Evolutionary conservation across 2,329 filamentous ascomycete species (phyloP), one percentile per base, ranked within the genome.

Genomic region (Pezicula neosporulosa): DNA sequence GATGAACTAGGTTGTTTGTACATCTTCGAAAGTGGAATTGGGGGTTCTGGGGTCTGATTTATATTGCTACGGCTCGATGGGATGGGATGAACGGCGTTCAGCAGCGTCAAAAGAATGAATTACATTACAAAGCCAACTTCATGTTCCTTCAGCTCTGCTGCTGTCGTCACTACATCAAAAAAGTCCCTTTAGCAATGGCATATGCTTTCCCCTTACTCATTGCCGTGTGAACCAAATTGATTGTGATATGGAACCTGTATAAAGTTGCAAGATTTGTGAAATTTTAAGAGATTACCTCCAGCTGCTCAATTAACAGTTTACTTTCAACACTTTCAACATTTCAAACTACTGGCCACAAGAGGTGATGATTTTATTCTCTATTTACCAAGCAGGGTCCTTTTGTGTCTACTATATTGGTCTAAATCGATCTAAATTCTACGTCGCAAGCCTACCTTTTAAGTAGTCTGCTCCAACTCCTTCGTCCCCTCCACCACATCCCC

Each of bases 1-100:
- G 81, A 97, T 97, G 94, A 97, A 97, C 85, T 99, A 95, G 72
- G 62, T 48, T 51, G 38, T 48, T 44, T 28, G 15, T 37, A 37
- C 6, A 8, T 24, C 15, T 21, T 47, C 16, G 44, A 16, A 24
- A 16, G 28, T 33, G 33, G 48, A 28, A n/a, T 37, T 47, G 39
- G 41, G 49, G 44, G 39, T 42, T 30, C 38, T 53, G 38, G 41
- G 33, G 38, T 38, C 46, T 42, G 24, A 50, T 33, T 48, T 28
- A 51, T 41, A 21, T 18, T n/a, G 35, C 24, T 39, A 41, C 24
- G 30, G 47, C 37, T 35, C 36, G 28, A 37, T 19, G 51, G 30
- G 27, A 50, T 51, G 33, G 48, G 30, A 51, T 42, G 43, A 41
- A 37, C 42, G 49, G 50, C 46, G 47, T 52, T 47, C n/a, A 28